phyloP scores from a whole-genome alignment of 805 yeast genomes.

The Kazachstania psychrophila region DNA sequence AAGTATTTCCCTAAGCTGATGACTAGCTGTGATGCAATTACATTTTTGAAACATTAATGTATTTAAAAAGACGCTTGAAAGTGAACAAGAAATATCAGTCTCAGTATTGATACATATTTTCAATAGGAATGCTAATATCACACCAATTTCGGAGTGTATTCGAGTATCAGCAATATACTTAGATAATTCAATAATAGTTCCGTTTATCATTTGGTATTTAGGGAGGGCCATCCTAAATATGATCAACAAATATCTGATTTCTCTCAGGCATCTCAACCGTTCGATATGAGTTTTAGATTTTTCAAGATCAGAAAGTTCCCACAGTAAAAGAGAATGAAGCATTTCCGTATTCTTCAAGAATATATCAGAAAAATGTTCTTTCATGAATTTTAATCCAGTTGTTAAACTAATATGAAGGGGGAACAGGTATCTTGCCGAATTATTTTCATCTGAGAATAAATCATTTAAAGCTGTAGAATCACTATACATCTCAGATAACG shows the following conservation, averaged over 20 bases:
- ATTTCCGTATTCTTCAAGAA: conserved; percentile 5
- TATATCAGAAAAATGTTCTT: background rate
- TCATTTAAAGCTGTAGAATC: background rate
- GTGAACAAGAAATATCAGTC: no score
- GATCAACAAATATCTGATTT: conserved; percentile 12
- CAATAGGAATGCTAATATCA: no score
- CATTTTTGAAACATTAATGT: no score
- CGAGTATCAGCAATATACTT: no score
- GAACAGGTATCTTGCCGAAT: conserved; percentile 9
- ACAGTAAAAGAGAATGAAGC: conserved; percentile 7
- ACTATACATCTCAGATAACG: conserved; percentile 5
- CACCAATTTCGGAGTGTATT: no score
- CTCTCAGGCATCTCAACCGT: conserved; percentile 13
- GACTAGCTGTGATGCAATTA: no score
- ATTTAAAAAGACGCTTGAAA: no score
- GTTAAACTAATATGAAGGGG: conserved; percentile 12
- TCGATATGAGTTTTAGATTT: conserved; percentile 4
- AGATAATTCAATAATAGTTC: conserved; percentile 9
- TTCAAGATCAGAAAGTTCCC: conserved; percentile 17
- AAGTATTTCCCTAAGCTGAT: no score
- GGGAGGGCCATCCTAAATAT: conserved; percentile 7
- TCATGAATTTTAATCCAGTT: conserved; percentile 8
- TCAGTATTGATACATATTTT: no score
- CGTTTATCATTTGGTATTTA: conserved; percentile 3
- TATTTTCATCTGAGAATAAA: conserved; percentile 4